Evolutionary conservation across 225 moss, liverwort and hornwort genomes (phyloP).

Genomic region (Physcomitrium patens): DNA sequence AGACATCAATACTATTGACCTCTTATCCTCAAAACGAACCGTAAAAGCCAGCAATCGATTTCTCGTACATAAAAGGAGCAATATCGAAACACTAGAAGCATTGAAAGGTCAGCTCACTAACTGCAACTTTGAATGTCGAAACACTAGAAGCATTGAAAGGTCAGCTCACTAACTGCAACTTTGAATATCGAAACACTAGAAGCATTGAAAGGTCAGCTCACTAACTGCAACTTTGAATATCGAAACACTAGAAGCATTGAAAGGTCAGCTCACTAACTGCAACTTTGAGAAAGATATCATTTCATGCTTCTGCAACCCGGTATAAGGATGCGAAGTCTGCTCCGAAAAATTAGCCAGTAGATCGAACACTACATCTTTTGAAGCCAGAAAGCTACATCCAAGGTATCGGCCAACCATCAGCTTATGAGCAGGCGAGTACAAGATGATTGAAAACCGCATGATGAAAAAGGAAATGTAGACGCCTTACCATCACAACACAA

Average conservation of each 20-base stretch:
- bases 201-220: background rate
- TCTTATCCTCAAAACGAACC: background rate
- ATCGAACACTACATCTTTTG: background rate
- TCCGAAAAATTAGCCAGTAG: background rate
- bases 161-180: constrained; percentile 35
- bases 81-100: background rate
- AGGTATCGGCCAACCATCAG: background rate
- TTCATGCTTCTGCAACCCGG: background rate
- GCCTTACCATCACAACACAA: constrained; percentile 8
- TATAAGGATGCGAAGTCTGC: background rate
- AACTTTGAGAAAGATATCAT: background rate
- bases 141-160: too few relatives aligned
- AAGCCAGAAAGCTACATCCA: background rate
- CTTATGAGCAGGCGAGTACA: constrained; percentile 9
- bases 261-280: constrained; percentile 32
- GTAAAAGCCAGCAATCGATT: background rate
- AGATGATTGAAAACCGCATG: background rate
- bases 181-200: background rate
- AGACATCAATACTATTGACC: background rate
- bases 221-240: too few relatives aligned
- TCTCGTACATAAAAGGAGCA: background rate
- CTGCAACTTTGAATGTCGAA: too few relatives aligned
- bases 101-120: constrained; percentile 5
- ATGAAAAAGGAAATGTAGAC: constrained; percentile 11
- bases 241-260: background rate